Evolutionary conservation across 148 eudicot species (phyloP), one percentile per base, ranked within the genome.

Genomic region (Chenopodium quinoa): DNA sequence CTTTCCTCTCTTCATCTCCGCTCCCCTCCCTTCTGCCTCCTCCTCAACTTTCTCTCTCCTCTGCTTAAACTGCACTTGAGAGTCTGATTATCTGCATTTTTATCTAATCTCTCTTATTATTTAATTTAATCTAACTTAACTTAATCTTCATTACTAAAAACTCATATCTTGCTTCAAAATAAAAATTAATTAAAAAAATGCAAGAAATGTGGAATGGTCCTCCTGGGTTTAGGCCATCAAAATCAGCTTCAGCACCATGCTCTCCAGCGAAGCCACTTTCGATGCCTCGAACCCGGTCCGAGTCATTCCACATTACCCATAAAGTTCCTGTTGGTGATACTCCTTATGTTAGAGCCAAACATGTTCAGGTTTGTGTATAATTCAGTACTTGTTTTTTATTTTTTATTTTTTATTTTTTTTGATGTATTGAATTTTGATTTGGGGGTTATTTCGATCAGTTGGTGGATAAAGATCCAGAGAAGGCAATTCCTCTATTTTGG

Each of bases 401-500:
- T 54, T 54, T 56, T 56, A 0, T 56, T 56, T 40, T 40, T 37
- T 40, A 4, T 40, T 40, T 40, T 0, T 40, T 40, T 7, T 56
- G 22, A 56, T 2, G 16, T 48, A n/a, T 76, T 40, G 32, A n/a
- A 73, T 80, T 66, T 71, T 73, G 50, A 50, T 48, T 81, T 23
- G 60, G 71, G 56, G 44, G 75, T 56, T 0, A 7, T 16, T 76
- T 76, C 80, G 64, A 68, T 71, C 86, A 93, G 99, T 84, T 96
- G 88, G 98, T 96, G 77, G 99, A 96, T 62, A 96, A 96, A 90
- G 99, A 96, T 78, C 99, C 99, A 11, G 98, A 94, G 81, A 96
- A 89, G 86, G 98, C 99, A 44, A 94, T 94, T 58, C 98, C 99
- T 0, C 32, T 96, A 86, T 96, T 96, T 37, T 96, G 99, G 99